These are phyloP conservation scores for Saccharomycopsis guyanensis DNA, from an alignment of 805 yeast genomes.

Conservation along the genomic window DNA sequence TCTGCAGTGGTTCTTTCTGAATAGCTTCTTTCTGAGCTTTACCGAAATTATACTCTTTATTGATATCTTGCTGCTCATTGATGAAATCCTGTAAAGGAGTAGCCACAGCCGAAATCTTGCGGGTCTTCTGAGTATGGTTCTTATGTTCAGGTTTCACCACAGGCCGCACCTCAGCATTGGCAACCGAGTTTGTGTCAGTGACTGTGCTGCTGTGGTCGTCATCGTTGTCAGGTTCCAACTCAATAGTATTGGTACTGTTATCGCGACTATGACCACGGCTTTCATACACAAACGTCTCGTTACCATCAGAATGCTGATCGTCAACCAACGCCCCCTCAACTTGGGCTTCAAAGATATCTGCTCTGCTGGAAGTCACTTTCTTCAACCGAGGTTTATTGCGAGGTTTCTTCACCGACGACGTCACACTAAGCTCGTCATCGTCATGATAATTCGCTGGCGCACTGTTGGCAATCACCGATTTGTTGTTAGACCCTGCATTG, in stretches of 20 bases:
- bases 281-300: conserved; percentile 95
- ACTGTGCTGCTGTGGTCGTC: background rate
- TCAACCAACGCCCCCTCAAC: conserved; percentile 92
- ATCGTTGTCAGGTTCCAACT: conserved; percentile 2
- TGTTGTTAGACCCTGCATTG: background rate
- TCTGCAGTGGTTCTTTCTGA: no score
- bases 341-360: conserved; percentile 92
- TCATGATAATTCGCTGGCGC: background rate
- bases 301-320: conserved; percentile 78
- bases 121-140: conserved; percentile 4
- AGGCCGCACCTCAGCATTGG: background rate
- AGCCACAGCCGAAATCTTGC: conserved; percentile 24
- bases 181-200: background rate
- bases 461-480: conserved; percentile 3
- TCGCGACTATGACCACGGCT: conserved; percentile 26
- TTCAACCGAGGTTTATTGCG: conserved; percentile 22
- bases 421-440: conserved; percentile 14
- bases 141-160: background rate
- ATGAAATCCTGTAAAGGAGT: conserved; percentile 11
- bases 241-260: conserved; percentile 18
- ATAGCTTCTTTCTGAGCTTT: conserved; percentile 22
- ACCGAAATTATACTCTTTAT: conserved; percentile 21
- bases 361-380: conserved; percentile 59
- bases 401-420: conserved; percentile 14
- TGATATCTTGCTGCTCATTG: conserved; percentile 8